These are phyloP conservation scores for Ogataea trehaloabstinens DNA, from an alignment of 805 yeast species.

Conservation along the genomic window DNA sequence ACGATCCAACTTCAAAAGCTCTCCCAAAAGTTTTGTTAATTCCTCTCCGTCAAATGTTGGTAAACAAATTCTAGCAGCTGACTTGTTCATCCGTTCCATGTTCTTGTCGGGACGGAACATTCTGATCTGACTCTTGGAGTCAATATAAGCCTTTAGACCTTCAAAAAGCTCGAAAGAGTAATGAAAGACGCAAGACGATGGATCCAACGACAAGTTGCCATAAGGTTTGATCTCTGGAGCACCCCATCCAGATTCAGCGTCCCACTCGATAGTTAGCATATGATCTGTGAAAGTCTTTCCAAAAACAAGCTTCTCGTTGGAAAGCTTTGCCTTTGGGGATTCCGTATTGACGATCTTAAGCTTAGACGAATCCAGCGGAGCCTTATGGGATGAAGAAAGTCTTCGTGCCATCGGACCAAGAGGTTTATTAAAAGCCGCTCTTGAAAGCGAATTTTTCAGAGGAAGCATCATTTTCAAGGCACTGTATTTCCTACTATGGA, in stretches of 20 bases:
- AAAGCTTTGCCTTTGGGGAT: constrained; percentile 51
- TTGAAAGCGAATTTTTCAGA: too few species aligned
- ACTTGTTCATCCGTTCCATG: constrained; percentile 85
- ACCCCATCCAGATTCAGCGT: constrained; percentile 74
- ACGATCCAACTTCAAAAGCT: constrained; percentile 71
- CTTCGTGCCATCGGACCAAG: too few species aligned
- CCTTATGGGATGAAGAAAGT: constrained; percentile 18
- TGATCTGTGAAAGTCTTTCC: constrained; percentile 83
- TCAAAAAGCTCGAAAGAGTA: constrained; percentile 94
- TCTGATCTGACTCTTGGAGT: constrained; percentile 61
- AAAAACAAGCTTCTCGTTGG: constrained; percentile 64
- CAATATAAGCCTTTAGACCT: constrained; percentile 90
- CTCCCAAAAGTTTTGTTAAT: constrained; percentile 70
- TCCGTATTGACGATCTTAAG: constrained; percentile 46
- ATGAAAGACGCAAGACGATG: constrained; percentile 88
- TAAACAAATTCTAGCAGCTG: constrained; percentile 85
- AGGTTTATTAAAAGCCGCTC: too few species aligned
- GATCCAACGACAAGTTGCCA: constrained; percentile 73
- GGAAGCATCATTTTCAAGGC: too few species aligned
- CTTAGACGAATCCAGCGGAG: constrained; percentile 55
- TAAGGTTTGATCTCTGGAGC: constrained; percentile 87
- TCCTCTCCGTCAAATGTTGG: constrained; percentile 84
- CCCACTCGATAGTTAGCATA: constrained; percentile 88
- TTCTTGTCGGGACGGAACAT: constrained; percentile 90
- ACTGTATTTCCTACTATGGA: too few species aligned